Base-by-base conservation (phyloP, 2,329 filamentous ascomycete genomes). In the Calcarisporium arbuscula region DNA sequence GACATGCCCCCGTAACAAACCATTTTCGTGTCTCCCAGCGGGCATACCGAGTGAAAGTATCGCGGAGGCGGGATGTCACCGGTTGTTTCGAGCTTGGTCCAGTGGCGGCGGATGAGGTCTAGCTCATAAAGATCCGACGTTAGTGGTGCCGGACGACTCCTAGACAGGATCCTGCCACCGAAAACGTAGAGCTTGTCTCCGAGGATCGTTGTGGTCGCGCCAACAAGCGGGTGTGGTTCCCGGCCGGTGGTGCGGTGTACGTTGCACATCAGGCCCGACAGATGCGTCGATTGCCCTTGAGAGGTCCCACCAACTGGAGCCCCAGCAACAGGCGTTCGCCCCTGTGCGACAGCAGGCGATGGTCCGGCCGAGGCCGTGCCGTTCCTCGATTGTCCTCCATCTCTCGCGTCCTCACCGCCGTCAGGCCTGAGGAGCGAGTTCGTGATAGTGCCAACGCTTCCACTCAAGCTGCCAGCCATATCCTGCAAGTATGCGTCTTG, bases 1-100 rank as follows among this genome's bases (percentile, higher is more conserved):
- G 90, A 95, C 92, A 98, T 98, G 48, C 92, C 92, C 38, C 92
- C 92, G 59, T 96, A 98, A 61, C 90, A 96, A 4, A 98, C 90
- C 57, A 98, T 72, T 60, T 96, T 98, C 4, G 87, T 90, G 55
- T 96, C 92, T 16, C 92, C 92, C 3, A 98, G 65, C 2, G 86
- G 76, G 57, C 92, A 98, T 58, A 96, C 85, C 44, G 88, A 96
- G 65, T 98, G 92, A 47, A 98, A 98, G 57, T 98, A 98, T 41
- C 92, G 77, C 8, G 92, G 87, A 3, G 88, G 84, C 2, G 92
- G 92, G 23, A 94, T 67, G 50, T 96, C 88, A 28, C 92, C 92
- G 19, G 69, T 73, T 0, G 85, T 80, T 34, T 94, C 85, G 17
- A 96, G 58, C 56, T 89, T 95, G 10, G 82, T 87, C 92, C 92